These are phyloP conservation scores for Lathyrus oleraceus DNA, from an alignment of 306 rosid species.

Conservation along the genomic window DNA sequence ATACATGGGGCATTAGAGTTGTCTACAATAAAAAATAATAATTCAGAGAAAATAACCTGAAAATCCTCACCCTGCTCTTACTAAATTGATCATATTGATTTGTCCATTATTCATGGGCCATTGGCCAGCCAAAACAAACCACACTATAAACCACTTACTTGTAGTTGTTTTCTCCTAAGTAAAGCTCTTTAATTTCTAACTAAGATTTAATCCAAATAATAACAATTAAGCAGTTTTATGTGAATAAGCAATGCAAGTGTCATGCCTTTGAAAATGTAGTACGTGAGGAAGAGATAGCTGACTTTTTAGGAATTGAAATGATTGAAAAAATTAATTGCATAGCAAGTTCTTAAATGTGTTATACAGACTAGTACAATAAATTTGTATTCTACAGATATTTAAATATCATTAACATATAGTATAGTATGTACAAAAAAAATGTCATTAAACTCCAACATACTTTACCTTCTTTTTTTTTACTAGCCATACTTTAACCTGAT, in stretches of 20 bases:
- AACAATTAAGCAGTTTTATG: not conserved
- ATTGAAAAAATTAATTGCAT: not conserved
- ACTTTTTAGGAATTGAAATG: not conserved
- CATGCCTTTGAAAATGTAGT: not conserved
- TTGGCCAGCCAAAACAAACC: too few relatives aligned
- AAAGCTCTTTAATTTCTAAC: too few relatives aligned
- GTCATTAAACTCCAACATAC: not conserved
- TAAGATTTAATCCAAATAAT: too few relatives aligned
- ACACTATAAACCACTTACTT: too few relatives aligned
- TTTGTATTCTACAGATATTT: not conserved
- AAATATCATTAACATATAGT: not conserved
- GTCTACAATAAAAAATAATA: too few relatives aligned
- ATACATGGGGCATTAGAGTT: too few relatives aligned
- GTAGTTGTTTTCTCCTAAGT: too few relatives aligned
- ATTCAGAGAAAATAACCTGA: too few relatives aligned
- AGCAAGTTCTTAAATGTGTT: not conserved
- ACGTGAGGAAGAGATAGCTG: not conserved
- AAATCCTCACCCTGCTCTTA: too few relatives aligned
- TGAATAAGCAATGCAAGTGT: not conserved
- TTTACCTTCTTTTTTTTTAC: not conserved
- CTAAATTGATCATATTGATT: too few relatives aligned
- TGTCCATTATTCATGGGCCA: too few relatives aligned
- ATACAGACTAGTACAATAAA: not conserved
- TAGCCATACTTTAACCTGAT: not conserved
- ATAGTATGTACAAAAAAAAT: not conserved